phyloP scores from a whole-genome alignment of 768 basidiomycete genomes.

The Tephrocybe sp. region DNA sequence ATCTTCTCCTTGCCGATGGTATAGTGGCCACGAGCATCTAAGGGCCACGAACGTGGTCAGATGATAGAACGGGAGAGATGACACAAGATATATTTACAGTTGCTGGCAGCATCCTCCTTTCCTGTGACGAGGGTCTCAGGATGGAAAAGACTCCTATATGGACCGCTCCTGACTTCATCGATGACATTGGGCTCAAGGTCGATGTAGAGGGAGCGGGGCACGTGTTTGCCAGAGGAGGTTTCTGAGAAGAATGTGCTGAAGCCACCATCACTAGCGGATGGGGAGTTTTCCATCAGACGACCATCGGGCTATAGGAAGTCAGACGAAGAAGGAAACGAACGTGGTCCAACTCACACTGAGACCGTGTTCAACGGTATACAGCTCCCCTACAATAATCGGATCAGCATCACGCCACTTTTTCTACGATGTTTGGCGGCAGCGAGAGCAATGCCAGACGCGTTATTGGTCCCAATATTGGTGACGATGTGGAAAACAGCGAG shows the following conservation, averaged over 20 bases:
- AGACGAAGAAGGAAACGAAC: constrained; percentile 8
- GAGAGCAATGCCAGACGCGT: constrained; percentile 16
- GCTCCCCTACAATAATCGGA: constrained; percentile 68
- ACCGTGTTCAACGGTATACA: constrained; percentile 98
- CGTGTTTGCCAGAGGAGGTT: constrained; percentile 90
- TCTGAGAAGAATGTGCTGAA: constrained; percentile 99
- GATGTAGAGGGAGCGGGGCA: constrained; percentile 95
- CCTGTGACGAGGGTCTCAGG: constrained; percentile 96
- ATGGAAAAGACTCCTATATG: constrained; percentile 94
- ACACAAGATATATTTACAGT: constrained; percentile 62
- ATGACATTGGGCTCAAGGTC: constrained; percentile 95
- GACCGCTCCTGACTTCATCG: constrained; percentile 92
- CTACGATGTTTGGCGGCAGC: not conserved
- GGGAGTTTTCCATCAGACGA: constrained; percentile 73
- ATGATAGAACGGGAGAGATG: constrained; percentile 9
- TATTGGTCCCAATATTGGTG: constrained; percentile 7
- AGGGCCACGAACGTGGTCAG: constrained; percentile 7
- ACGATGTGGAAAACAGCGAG: not conserved
- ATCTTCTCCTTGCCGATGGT: constrained; percentile 98
- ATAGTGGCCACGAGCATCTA: constrained; percentile 97
- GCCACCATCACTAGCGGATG: constrained; percentile 72
- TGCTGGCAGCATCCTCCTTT: constrained; percentile 99
- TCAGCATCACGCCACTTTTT: constrained; percentile 23
- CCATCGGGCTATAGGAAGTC: constrained; percentile 76
- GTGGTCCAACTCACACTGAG: constrained; percentile 67